A percentile compares a stretch with the other conserved stretches of the same genome.
Evolutionary conservation across 305 asterid genomes (phyloP).

Genomic region (Fraxinus baroniana): DNA sequence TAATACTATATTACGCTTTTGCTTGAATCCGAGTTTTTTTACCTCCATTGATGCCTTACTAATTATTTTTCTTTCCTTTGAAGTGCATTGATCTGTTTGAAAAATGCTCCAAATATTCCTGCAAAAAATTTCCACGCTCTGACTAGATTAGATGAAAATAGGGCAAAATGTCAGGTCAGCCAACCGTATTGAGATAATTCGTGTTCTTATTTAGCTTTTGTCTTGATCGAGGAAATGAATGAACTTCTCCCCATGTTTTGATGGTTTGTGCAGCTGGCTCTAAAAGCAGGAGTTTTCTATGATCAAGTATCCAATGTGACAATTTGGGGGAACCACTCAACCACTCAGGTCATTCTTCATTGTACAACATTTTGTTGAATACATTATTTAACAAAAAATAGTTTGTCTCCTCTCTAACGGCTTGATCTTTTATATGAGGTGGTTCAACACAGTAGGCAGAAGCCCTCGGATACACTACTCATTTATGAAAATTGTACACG

Average conservation of each 20-base stretch:
- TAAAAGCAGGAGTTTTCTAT: slow-evolving; percentile 94
- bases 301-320: slow-evolving; percentile 91
- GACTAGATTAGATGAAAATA: slow-evolving; percentile 93
- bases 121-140: slow-evolving; percentile 90
- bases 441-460: not conserved
- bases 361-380: not conserved
- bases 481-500: not conserved
- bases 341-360: slow-evolving; percentile 71
- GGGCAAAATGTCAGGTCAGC: slow-evolving; percentile 96
- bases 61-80: slow-evolving; percentile 34
- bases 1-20: slow-evolving; percentile 30
- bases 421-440: not conserved
- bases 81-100: slow-evolving; percentile 97
- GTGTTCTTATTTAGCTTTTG: not conserved
- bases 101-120: slow-evolving; percentile 93
- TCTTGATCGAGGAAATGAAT: not conserved
- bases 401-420: not conserved
- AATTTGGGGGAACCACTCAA: slow-evolving; percentile 99
- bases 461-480: not conserved
- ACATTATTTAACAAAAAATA: not conserved
- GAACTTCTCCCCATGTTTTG: not conserved
- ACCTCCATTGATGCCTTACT: slow-evolving; percentile 25
- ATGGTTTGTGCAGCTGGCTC: slow-evolving; percentile 65
- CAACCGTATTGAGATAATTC: not conserved
- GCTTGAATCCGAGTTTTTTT: not conserved